A percentile compares a stretch with the other conserved stretches of the same genome.
phyloP scores from a whole-genome alignment of 192 early-diverging fungal species.

The Chytriomyces hyalinus region DNA sequence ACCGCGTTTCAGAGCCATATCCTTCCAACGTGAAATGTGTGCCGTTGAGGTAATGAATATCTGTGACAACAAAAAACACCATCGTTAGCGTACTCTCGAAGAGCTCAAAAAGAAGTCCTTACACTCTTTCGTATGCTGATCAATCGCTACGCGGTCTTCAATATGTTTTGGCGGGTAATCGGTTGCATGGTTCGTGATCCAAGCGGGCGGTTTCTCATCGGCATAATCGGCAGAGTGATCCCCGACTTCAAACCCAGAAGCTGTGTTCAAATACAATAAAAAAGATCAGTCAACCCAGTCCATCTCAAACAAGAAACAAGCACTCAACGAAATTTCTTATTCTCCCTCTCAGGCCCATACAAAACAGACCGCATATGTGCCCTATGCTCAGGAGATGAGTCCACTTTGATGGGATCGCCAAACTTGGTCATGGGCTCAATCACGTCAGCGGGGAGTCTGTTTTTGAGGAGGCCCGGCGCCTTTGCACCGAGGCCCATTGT shows the following conservation, averaged over 20 bases:
- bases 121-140: conserved; percentile 19
- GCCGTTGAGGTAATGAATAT: conserved; percentile 11
- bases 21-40: conserved; percentile 13
- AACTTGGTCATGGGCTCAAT: background rate
- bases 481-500: conserved; percentile 28
- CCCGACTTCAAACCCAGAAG: conserved; percentile 2
- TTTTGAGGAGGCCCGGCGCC: conserved; percentile 21
- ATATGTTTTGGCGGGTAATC: conserved; percentile 14
- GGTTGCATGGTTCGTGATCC: conserved; percentile 5
- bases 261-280: conserved; percentile 8
- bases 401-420: conserved; percentile 10
- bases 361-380: conserved; percentile 8
- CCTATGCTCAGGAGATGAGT: conserved; percentile 1
- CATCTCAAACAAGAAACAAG: background rate
- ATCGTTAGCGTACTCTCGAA: background rate
- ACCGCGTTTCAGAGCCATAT: background rate
- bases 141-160: background rate
- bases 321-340: background rate
- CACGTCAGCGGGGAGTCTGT: conserved; percentile 9
- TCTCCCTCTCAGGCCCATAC: conserved; percentile 7
- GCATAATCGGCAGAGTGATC: conserved; percentile 18
- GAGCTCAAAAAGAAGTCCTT: background rate
- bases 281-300: background rate
- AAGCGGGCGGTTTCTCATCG: conserved; percentile 22
- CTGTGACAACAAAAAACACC: background rate